Percentiles rank a stretch among this genome's conserved stretches.
These are phyloP conservation scores for Fusarium sp. DNA, from an alignment of 2,329 filamentous ascomycete species.

Conservation along the genomic window DNA sequence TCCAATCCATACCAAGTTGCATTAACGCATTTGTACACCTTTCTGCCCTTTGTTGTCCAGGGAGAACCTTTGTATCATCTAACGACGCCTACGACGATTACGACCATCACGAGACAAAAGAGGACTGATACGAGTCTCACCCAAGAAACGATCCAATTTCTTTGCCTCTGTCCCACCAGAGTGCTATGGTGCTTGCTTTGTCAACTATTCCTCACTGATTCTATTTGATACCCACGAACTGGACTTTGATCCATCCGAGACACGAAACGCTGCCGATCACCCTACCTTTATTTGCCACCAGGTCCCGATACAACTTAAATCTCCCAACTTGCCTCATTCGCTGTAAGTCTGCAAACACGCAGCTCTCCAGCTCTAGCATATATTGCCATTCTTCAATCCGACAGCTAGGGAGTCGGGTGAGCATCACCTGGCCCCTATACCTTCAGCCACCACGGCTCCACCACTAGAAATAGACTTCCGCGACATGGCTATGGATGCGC, in stretches of 20 bases:
- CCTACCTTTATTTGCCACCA: conserved; percentile 29
- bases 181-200: conserved; percentile 7
- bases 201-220: conserved; percentile 10
- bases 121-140: conserved; percentile 20
- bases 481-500: conserved; percentile 62
- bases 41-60: neutral
- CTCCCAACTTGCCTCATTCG: neutral
- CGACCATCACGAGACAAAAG: conserved; percentile 35
- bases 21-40: neutral
- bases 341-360: conserved; percentile 8
- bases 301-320: neutral
- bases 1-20: neutral
- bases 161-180: neutral
- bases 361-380: neutral
- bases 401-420: conserved; percentile 44
- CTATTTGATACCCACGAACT: conserved; percentile 20
- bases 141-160: neutral
- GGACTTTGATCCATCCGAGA: conserved; percentile 2
- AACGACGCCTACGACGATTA: conserved; percentile 36
- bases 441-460: conserved; percentile 42
- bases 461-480: conserved; percentile 42
- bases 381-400: conserved; percentile 10
- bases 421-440: conserved; percentile 43
- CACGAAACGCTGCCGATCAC: conserved; percentile 26
- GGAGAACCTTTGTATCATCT: conserved; percentile 12